phyloP scores from a whole-genome alignment of 805 yeast species.

The Lipomyces mesembrius region DNA sequence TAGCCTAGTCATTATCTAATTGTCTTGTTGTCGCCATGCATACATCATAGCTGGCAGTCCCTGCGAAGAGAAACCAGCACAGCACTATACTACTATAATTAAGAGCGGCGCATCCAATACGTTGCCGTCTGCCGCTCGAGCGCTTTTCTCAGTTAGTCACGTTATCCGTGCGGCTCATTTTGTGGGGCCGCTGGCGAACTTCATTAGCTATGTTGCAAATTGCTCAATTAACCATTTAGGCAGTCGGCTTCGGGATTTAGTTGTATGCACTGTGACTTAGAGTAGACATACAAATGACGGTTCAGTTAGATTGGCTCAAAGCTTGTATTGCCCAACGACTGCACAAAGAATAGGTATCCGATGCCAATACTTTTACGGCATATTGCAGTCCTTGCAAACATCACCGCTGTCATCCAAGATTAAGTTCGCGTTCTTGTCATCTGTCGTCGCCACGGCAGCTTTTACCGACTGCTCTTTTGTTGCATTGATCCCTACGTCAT shows the following conservation, averaged over 20 bases:
- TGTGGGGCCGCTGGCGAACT: too few species aligned
- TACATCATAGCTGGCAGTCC: too few species aligned
- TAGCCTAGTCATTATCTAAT: neutral
- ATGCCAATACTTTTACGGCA: neutral
- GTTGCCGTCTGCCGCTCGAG: too few species aligned
- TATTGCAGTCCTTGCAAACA: slow-evolving; percentile 19
- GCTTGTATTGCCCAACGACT: neutral
- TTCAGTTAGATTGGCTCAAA: neutral
- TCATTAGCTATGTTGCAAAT: too few species aligned
- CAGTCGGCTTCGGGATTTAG: too few species aligned
- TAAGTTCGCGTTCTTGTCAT: neutral
- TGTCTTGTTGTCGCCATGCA: neutral
- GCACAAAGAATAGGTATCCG: neutral
- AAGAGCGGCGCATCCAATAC: too few species aligned
- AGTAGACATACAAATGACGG: neutral
- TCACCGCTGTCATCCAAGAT: slow-evolving; percentile 15
- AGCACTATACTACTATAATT: too few species aligned
- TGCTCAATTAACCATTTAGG: too few species aligned
- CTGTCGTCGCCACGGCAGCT: neutral
- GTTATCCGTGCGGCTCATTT: too few species aligned
- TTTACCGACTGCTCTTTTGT: neutral
- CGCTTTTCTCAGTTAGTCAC: too few species aligned
- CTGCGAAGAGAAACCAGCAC: too few species aligned
- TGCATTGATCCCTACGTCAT: neutral
- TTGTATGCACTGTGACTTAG: too few species aligned